Conservation (phyloP, 108 stramenopile genomes). For the Aurantiochytrium sp. region DNA sequence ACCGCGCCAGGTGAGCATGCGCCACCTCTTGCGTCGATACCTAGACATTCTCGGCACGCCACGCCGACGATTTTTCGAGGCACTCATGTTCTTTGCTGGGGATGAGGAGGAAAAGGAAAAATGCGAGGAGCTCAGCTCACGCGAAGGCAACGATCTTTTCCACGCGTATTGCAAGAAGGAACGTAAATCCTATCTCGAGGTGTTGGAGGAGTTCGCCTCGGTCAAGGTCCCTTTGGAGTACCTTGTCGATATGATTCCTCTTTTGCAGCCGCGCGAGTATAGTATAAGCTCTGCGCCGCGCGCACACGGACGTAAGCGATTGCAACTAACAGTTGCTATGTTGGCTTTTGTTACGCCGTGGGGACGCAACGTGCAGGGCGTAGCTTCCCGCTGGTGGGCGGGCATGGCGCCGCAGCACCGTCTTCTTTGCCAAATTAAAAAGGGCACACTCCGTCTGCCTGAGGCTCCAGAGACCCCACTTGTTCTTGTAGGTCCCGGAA, state of each 20-base stretch:
- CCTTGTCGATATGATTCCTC: conserved; percentile 23
- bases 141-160: conserved; percentile 18
- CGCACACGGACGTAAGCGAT: background rate
- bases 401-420: background rate
- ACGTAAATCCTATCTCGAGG: background rate
- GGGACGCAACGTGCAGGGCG: background rate
- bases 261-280: conserved; percentile 20
- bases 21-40: background rate
- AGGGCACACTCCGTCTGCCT: background rate
- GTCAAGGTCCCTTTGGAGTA: background rate
- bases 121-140: background rate
- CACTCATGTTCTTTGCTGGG: conserved; percentile 22
- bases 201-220: conserved; percentile 13
- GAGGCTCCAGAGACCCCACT: conserved; percentile 47
- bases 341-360: background rate
- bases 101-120: conserved; percentile 34
- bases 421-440: background rate
- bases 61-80: background rate
- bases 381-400: conserved; percentile 8
- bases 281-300: conserved; percentile 12
- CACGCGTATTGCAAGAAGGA: conserved; percentile 16
- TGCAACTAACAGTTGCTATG: conserved; percentile 12
- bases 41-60: conserved; percentile 20
- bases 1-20: background rate
- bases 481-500: conserved; percentile 93